phyloP scores from a whole-genome alignment of 1,139 yeast genomes.

The Lodderomyces theae region DNA sequence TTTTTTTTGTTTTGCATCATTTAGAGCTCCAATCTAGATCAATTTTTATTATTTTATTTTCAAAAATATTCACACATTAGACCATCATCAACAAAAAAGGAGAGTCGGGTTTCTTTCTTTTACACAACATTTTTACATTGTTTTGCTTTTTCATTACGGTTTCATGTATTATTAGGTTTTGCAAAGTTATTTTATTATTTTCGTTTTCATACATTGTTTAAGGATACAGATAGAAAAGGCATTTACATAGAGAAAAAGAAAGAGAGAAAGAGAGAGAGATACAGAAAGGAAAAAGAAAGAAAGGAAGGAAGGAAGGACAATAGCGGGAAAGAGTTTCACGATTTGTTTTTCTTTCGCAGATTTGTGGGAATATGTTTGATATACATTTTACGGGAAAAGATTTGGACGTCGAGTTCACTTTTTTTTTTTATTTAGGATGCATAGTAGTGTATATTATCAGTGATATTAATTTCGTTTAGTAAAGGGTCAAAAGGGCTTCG shows the following conservation, averaged over 20 bases:
- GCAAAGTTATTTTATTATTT: slow-evolving; percentile 1
- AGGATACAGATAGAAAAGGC: slow-evolving; percentile 6
- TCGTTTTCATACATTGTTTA: slow-evolving; percentile 3
- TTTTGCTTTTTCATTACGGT: slow-evolving; percentile 7
- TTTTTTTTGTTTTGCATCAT: slow-evolving; percentile 1
- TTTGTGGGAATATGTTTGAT: slow-evolving; percentile 22
- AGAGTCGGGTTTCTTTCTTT: slow-evolving; percentile 9
- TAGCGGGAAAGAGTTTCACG: background rate
- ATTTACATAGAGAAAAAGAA: background rate
- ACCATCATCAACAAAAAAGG: slow-evolving; percentile 3
- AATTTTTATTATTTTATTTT: background rate
- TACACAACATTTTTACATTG: slow-evolving; percentile 11
- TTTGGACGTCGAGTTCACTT: slow-evolving; percentile 44
- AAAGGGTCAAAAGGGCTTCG: too few species aligned
- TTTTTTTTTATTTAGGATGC: slow-evolving; percentile 5
- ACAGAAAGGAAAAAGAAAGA: background rate
- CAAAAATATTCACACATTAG: slow-evolving; percentile 3
- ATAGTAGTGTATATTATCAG: slow-evolving; percentile 18
- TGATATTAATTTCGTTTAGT: background rate
- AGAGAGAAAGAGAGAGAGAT: background rate
- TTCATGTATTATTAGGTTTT: slow-evolving; percentile 1
- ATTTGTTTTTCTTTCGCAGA: slow-evolving; percentile 21
- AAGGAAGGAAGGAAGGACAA: background rate
- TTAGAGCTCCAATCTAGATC: slow-evolving; percentile 2
- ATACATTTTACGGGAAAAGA: slow-evolving; percentile 21